phyloP scores from a whole-genome alignment of 1,284 basidiomycete species.

The Trametes polyzona region DNA sequence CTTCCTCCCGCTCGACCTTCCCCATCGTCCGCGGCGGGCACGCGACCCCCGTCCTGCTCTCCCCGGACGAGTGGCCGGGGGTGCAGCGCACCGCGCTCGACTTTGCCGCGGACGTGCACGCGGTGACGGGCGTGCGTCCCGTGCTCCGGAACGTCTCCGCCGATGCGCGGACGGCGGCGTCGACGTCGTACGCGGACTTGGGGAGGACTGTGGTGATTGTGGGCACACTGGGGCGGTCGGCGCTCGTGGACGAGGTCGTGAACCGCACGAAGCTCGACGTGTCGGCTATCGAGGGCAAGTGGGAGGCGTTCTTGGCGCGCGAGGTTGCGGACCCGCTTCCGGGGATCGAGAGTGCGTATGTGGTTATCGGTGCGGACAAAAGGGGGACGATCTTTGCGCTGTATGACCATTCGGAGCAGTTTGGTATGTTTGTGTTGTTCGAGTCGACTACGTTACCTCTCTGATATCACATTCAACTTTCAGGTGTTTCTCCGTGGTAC shows the following conservation, averaged over 20 bases:
- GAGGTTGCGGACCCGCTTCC: conserved; percentile 61
- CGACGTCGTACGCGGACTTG: conserved; percentile 29
- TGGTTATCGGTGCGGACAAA: conserved; percentile 70
- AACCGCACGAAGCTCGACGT: conserved; percentile 57
- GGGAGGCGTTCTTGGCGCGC: conserved; percentile 62
- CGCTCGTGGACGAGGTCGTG: conserved; percentile 58
- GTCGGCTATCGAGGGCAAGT: conserved; percentile 59
- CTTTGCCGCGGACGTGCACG: conserved; percentile 63
- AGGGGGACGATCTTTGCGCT: conserved; percentile 69
- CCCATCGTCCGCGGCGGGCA: conserved; percentile 48
- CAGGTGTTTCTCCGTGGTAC: conserved; percentile 70
- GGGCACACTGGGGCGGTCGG: conserved; percentile 67
- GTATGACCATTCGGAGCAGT: conserved; percentile 75
- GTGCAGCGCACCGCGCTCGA: conserved; percentile 66
- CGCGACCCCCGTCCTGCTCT: conserved; percentile 54
- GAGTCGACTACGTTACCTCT: neutral
- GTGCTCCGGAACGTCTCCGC: conserved; percentile 49
- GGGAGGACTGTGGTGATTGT: conserved; percentile 52
- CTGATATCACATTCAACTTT: neutral
- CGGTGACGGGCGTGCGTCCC: conserved; percentile 58
- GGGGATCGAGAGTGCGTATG: conserved; percentile 61
- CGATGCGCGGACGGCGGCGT: conserved; percentile 6
- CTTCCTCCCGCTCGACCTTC: conserved; percentile 37
- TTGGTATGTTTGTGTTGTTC: conserved; percentile 46
- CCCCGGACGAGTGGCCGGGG: conserved; percentile 63